A percentile compares a stretch with the other conserved stretches of the same genome.
phyloP scores from a whole-genome alignment of 306 rosid species.

The Casuarina cunninghamiana region DNA sequence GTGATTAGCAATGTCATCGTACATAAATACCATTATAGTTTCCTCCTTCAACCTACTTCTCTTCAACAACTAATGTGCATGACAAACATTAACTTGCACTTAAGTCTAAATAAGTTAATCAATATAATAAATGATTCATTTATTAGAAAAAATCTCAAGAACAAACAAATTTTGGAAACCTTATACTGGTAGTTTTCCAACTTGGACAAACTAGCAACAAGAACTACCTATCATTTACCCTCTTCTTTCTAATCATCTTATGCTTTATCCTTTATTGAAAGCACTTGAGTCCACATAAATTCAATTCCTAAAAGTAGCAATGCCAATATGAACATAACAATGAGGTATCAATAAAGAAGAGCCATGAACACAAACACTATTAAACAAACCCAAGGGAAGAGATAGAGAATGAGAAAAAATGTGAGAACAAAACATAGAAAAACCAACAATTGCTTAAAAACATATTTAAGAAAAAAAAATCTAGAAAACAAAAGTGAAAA shows the following conservation, averaged over 20 bases:
- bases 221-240: constrained; percentile 82
- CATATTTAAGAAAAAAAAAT: too few species aligned
- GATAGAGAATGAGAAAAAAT: too few species aligned
- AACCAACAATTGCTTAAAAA: too few species aligned
- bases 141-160: not conserved
- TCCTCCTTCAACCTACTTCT: constrained; percentile 82
- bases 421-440: too few species aligned
- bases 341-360: too few species aligned
- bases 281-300: too few species aligned
- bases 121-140: not conserved
- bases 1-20: constrained; percentile 68
- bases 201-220: constrained; percentile 82
- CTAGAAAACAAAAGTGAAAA: too few species aligned
- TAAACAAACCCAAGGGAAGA: too few species aligned
- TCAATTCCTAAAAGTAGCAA: too few species aligned
- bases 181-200: constrained; percentile 89
- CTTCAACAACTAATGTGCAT: constrained; percentile 75
- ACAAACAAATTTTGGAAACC: constrained; percentile 26
- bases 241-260: not conserved
- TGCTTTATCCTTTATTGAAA: too few species aligned
- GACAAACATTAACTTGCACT: constrained; percentile 77
- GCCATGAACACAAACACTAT: too few species aligned
- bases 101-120: not conserved
- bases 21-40: constrained; percentile 93
- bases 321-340: too few species aligned